phyloP scores from a whole-genome alignment of 1,139 yeast species.

The Pichia sp. region DNA sequence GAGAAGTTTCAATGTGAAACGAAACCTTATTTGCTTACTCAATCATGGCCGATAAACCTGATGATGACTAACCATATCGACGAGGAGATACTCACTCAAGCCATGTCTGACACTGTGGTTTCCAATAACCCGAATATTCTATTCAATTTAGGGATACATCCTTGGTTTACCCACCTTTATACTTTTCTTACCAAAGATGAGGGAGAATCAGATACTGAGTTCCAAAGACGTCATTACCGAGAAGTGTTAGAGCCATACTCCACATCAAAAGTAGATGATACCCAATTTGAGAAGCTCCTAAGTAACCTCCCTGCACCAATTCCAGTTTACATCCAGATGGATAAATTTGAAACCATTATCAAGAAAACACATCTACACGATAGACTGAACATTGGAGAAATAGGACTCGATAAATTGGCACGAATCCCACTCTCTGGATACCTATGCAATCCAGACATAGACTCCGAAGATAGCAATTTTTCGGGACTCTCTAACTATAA shows the following conservation, averaged over 20 bases:
- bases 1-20: too few species aligned
- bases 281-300: slow-evolving; percentile 33
- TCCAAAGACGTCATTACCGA: slow-evolving; percentile 47
- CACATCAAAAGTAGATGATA: slow-evolving; percentile 1
- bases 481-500: slow-evolving; percentile 16
- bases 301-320: slow-evolving; percentile 58
- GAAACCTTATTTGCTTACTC: background rate
- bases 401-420: slow-evolving; percentile 78
- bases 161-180: slow-evolving; percentile 78
- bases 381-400: slow-evolving; percentile 58
- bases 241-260: slow-evolving; percentile 31
- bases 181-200: slow-evolving; percentile 24
- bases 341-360: slow-evolving; percentile 24
- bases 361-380: too few species aligned
- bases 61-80: slow-evolving; percentile 60
- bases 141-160: slow-evolving; percentile 81
- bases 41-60: slow-evolving; percentile 23
- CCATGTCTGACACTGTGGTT: slow-evolving; percentile 16
- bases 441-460: slow-evolving; percentile 32
- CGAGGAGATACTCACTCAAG: slow-evolving; percentile 26
- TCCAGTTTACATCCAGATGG: too few species aligned
- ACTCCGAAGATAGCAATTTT: too few species aligned
- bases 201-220: slow-evolving; percentile 9
- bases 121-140: slow-evolving; percentile 28
- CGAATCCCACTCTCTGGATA: slow-evolving; percentile 58